Base-by-base conservation (phyloP, 2,329 filamentous ascomycete genomes). In the Tolypocladium sp. region DNA sequence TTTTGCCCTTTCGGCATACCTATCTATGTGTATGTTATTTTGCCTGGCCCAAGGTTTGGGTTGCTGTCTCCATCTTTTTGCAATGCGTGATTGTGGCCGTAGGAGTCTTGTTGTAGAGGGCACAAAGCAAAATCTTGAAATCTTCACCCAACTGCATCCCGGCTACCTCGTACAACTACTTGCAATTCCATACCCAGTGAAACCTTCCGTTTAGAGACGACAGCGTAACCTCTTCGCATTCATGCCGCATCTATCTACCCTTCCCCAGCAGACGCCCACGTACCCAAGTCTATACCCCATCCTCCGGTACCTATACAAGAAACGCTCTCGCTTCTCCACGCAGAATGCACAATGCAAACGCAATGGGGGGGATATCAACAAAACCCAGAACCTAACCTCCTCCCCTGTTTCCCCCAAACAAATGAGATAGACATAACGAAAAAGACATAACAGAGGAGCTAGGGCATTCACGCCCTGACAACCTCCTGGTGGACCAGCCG, bases 401-500 rank as follows among this genome's bases (percentile, higher is more conserved):
- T 52, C 49, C 30, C 5, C 20, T 10, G 12, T 12, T n/a, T 22
- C 30, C 20, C 49, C 30, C 9, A 15, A 6, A 52, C 20, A 37
- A 41, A 27, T 5, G 37, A 41, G 20, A 27, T 2, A 20, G 3
- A 20, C 22, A 30, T 13, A 17, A n/a, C 6, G 30, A 33, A 41
- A 22, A 12, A n/a, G 13, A n/a, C 22, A 15, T 9, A 41, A 30
- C 13, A 8, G 20, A 4, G 9, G 8, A 8, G 20, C 17, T n/a
- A 10, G 33, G 12, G 37, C 20, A 22, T 33, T 7, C 15, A 58
- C n/a, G 38, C 56, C 30, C 27, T 8, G 27, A 79, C 64, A 53
- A 84, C 82, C 70, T 84, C 82, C 64, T 83, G 80, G 55, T 83
- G 81, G 33, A 86, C 77, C 58, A 84, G 74, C 20, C 79, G 74